Conservation (phyloP, 345 rosid genomes). For the Streptanthus diversifolius region DNA sequence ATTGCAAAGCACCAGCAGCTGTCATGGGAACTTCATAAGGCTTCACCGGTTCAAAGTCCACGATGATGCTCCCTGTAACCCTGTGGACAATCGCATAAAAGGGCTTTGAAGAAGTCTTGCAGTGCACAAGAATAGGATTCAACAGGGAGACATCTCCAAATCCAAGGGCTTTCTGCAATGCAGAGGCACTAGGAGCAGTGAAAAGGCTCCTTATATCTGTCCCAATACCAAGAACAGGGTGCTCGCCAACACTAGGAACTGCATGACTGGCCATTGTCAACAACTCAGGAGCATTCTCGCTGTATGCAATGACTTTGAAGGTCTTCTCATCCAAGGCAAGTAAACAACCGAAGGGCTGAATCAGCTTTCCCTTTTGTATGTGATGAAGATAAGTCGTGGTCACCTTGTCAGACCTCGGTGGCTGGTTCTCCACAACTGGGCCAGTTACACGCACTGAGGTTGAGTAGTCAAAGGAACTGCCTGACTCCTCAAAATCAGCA, state of each 20-base stretch:
- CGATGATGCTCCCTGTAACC: slow-evolving; percentile 81
- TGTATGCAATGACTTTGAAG: slow-evolving; percentile 78
- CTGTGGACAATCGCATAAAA: slow-evolving; percentile 88
- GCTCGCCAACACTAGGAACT: slow-evolving; percentile 89
- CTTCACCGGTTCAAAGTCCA: slow-evolving; percentile 95
- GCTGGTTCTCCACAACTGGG: slow-evolving; percentile 43
- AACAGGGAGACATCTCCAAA: slow-evolving; percentile 82
- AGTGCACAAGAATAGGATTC: slow-evolving; percentile 91
- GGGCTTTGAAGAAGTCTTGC: slow-evolving; percentile 94
- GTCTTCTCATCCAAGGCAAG: slow-evolving; percentile 90
- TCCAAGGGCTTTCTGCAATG: slow-evolving; percentile 82
- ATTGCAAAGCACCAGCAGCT: slow-evolving; percentile 95
- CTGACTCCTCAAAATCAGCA: slow-evolving; percentile 85
- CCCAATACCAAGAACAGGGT: slow-evolving; percentile 70
- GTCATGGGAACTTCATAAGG: slow-evolving; percentile 96
- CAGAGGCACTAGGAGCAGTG: slow-evolving; percentile 83
- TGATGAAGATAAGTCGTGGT: slow-evolving; percentile 92
- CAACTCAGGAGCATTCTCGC: slow-evolving; percentile 90
- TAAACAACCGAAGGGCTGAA: slow-evolving; percentile 97
- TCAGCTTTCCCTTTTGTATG: slow-evolving; percentile 88
- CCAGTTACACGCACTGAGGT: slow-evolving; percentile 64
- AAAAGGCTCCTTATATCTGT: slow-evolving; percentile 73
- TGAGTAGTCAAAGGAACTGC: slow-evolving; percentile 85
- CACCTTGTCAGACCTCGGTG: slow-evolving; percentile 77
- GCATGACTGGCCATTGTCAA: slow-evolving; percentile 89